Conservation (phyloP, 345 rosid species). For the Lepidium didymum region DNA sequence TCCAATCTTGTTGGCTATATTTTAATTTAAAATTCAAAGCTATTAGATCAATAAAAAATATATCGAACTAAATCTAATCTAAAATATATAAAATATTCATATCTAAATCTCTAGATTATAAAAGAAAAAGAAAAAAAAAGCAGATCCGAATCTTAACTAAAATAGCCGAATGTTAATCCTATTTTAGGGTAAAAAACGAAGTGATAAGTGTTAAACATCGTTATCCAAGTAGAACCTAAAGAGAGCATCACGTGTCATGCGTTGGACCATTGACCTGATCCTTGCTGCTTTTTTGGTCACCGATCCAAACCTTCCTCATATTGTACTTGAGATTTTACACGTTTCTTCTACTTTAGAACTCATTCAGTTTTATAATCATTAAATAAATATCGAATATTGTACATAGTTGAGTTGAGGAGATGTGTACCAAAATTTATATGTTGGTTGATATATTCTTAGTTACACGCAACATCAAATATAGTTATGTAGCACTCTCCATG, state of each 20-base stretch:
- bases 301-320: constrained; percentile 3
- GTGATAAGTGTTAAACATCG: not conserved
- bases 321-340: not conserved
- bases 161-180: too few relatives aligned
- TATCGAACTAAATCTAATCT: too few relatives aligned
- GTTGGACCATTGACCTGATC: constrained; percentile 10
- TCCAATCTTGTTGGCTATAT: too few relatives aligned
- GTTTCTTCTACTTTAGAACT: not conserved
- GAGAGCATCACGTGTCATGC: constrained; percentile 20
- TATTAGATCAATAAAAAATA: too few relatives aligned
- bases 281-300: constrained; percentile 18
- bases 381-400: too few relatives aligned
- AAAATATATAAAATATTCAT: too few relatives aligned
- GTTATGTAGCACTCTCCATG: constrained; percentile 1
- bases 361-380: not conserved
- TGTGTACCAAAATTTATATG: not conserved
- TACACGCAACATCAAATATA: constrained; percentile 12
- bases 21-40: too few relatives aligned
- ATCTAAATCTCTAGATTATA: too few relatives aligned
- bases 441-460: not conserved
- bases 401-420: not conserved
- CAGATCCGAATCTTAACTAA: too few relatives aligned
- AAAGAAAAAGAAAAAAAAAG: too few relatives aligned
- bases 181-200: not conserved
- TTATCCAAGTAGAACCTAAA: constrained; percentile 2